Evolutionary conservation across 1,284 basidiomycete genomes (phyloP).

Genomic region (Rhodotorula sp.): DNA sequence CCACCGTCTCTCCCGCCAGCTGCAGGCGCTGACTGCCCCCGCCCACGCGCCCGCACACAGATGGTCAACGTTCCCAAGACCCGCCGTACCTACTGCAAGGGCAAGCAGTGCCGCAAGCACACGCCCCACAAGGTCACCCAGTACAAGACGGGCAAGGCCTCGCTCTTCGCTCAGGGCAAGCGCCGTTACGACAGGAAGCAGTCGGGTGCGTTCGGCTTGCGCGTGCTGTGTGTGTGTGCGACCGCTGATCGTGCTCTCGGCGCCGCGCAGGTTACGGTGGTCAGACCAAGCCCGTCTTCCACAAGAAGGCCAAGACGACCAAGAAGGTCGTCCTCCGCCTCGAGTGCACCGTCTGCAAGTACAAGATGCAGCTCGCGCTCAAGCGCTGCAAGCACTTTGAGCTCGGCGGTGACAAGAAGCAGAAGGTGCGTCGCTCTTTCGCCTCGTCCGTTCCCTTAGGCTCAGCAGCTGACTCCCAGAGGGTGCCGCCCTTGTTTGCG

Average conservation of each 20-base stretch:
- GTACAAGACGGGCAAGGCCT: slow-evolving; percentile 99
- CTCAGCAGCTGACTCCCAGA: no score
- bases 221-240: no score
- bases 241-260: background rate
- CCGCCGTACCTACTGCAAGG: slow-evolving; percentile 83
- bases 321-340: slow-evolving; percentile 99
- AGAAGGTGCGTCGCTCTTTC: slow-evolving; percentile 11
- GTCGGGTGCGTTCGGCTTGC: slow-evolving; percentile 31
- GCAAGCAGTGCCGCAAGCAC: slow-evolving; percentile 77
- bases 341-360: slow-evolving; percentile 96
- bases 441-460: no score
- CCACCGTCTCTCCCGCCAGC: background rate
- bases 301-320: slow-evolving; percentile 98
- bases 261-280: slow-evolving; percentile 97
- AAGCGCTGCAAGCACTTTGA: slow-evolving; percentile 95
- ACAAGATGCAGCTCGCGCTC: slow-evolving; percentile 86
- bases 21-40: background rate
- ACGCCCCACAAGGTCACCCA: slow-evolving; percentile 95
- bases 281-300: slow-evolving; percentile 98
- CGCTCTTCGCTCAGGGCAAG: slow-evolving; percentile 96
- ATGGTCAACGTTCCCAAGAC: slow-evolving; percentile 92
- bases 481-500: no score
- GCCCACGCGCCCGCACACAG: slow-evolving; percentile 43
- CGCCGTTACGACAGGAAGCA: slow-evolving; percentile 77
- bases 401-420: slow-evolving; percentile 56